Evolutionary conservation across 805 yeast genomes (phyloP).

Genomic region (Metschnikowia arizonensis): DNA sequence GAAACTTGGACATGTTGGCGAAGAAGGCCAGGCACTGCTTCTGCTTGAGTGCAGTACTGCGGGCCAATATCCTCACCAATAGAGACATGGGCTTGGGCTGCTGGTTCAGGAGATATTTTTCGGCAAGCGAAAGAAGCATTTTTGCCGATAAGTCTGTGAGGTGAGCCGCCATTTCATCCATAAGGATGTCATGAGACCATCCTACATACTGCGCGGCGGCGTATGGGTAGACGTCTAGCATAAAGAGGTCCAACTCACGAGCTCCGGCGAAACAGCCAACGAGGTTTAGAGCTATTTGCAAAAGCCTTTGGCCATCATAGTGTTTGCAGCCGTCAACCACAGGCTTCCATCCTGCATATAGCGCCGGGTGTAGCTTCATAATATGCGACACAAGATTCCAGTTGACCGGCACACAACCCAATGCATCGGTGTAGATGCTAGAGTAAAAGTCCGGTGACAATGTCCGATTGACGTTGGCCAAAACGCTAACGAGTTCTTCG

Average conservation of each 20-base stretch:
- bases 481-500: constrained; percentile 40
- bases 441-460: constrained; percentile 51
- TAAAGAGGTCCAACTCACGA: constrained; percentile 53
- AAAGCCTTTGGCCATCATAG: neutral
- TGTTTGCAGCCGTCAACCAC: constrained; percentile 22
- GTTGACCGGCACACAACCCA: constrained; percentile 23
- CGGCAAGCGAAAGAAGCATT: constrained; percentile 32
- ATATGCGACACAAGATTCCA: constrained; percentile 48
- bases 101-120: constrained; percentile 4
- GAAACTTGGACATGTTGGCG: constrained; percentile 9
- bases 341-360: constrained; percentile 44
- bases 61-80: constrained; percentile 38
- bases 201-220: constrained; percentile 20
- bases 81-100: constrained; percentile 10
- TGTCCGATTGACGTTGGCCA: constrained; percentile 50
- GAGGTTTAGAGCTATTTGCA: constrained; percentile 27
- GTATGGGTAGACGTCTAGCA: constrained; percentile 41
- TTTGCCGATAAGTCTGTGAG: constrained; percentile 43
- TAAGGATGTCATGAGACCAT: constrained; percentile 29
- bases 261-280: constrained; percentile 49
- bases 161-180: constrained; percentile 36
- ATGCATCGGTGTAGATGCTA: constrained; percentile 32
- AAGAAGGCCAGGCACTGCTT: constrained; percentile 8
- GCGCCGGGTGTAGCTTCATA: constrained; percentile 52
- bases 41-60: constrained; percentile 22